Base-by-base conservation (phyloP, 2,329 filamentous ascomycete species). In the Didymella lethalis region DNA sequence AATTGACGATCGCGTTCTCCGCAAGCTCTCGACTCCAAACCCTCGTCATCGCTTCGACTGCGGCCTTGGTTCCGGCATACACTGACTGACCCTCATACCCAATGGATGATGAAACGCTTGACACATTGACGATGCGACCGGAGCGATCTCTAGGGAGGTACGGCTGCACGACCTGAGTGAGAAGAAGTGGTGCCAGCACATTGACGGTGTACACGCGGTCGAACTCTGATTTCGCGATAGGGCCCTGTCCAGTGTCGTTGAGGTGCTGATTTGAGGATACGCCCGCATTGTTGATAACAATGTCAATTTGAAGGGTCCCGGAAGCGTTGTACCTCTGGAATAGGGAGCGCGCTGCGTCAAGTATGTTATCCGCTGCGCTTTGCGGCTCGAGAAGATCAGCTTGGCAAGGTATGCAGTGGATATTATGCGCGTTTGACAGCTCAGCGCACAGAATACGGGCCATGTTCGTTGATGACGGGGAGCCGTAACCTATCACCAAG, bases 31-130 rank as follows among this genome's bases (percentile, higher is more conserved):
- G 36, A 18, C 16, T 20, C 86, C 86, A 89, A 0, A 84, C 85
- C 2, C 86, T 75, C 6, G 86, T 88, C 86, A 88, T 88, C 1
- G 85, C 82, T 66, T 89, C 86, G 4, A 89, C 66, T 0, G 86
- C 86, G 0, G 85, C 86, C 68, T 89, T 89, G 1, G 85, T 86
- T 1, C 85, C 85, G 3, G 84, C 85, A 63, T 88, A 88, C 31
- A 87, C 80, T 14, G 80, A 81, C 68, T 88, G 85, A 4, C 79
- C 80, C 14, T 76, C 71, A 64, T 86, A 85, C 0, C 86, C 36
- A 7, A 38, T 38, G 5, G 36, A 38, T 1, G 36, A 18, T 20
- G 36, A 18, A 18, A 38, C n/a, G 36, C 36, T 38, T 48, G 80
- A 84, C 26, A 88, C 70, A 61, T 87, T 88, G 32, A 89, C 79